These are phyloP conservation scores for Paramecium tetraurelia DNA, from an alignment of 73 alveolate species.

Conservation along the genomic window DNA sequence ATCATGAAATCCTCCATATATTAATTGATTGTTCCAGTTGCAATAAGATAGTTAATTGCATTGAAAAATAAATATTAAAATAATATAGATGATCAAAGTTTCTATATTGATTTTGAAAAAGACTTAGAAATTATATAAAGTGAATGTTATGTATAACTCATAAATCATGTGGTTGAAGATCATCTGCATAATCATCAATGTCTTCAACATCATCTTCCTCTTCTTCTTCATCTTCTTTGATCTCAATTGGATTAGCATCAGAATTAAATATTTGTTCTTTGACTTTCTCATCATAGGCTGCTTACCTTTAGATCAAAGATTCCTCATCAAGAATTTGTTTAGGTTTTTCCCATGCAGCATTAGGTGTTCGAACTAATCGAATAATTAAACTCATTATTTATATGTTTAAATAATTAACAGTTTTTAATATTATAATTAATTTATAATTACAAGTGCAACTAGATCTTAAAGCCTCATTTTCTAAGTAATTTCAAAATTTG, in stretches of 20 bases:
- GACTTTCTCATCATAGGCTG: slow-evolving; percentile 37
- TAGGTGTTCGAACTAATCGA: neutral
- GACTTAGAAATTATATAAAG: neutral
- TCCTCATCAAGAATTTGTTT: slow-evolving; percentile 36
- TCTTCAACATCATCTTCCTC: slow-evolving; percentile 52
- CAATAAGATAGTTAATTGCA: neutral
- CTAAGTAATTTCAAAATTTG: no score
- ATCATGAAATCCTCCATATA: no score
- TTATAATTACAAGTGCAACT: no score
- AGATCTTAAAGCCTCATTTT: no score
- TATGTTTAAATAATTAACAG: neutral
- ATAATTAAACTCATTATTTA: neutral
- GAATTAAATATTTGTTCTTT: neutral
- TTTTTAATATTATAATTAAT: neutral
- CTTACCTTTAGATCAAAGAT: neutral
- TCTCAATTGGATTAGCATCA: neutral
- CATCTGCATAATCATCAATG: slow-evolving; percentile 50
- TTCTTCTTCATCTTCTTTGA: slow-evolving; percentile 50
- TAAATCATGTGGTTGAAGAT: slow-evolving; percentile 14
- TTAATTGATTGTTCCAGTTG: neutral
- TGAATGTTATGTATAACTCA: neutral
- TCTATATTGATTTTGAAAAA: neutral
- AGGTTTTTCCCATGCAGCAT: slow-evolving; percentile 54
- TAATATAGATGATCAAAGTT: neutral
- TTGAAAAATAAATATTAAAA: neutral